Conservation (phyloP, 306 rosid genomes). For the Acacia melanoxylon region DNA sequence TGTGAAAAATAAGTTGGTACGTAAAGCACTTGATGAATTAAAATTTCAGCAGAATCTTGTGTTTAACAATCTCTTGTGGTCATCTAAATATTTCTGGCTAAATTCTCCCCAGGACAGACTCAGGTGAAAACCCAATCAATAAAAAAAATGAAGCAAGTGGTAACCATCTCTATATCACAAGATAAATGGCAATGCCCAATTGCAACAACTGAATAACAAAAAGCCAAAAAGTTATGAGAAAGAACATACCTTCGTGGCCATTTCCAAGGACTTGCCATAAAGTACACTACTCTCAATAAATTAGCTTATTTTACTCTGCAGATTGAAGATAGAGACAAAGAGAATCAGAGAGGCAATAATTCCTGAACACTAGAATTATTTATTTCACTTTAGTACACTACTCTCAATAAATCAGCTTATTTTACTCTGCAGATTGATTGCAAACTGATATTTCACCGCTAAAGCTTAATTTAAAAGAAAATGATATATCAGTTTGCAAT, state of each 20-base stretch:
- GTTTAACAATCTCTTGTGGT: background rate
- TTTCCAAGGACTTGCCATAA: slow-evolving; percentile 61
- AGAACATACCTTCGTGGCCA: slow-evolving; percentile 56
- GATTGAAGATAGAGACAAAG: too few relatives aligned
- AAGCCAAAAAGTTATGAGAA: slow-evolving; percentile 3
- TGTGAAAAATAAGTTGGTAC: background rate
- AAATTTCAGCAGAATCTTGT: background rate
- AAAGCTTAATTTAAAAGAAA: too few relatives aligned
- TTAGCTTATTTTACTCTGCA: too few relatives aligned
- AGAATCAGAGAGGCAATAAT: too few relatives aligned
- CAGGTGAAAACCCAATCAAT: background rate
- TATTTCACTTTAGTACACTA: too few relatives aligned
- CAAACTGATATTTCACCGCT: too few relatives aligned
- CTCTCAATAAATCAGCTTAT: too few relatives aligned
- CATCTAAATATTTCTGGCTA: background rate
- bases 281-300: too few relatives aligned
- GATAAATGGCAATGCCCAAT: background rate
- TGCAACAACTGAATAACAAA: background rate
- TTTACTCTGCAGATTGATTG: too few relatives aligned
- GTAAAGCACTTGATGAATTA: slow-evolving; percentile 9
- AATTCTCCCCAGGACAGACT: background rate
- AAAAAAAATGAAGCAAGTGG: background rate
- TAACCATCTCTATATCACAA: background rate
- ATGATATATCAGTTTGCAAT: too few relatives aligned
- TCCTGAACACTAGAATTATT: too few relatives aligned